Evolutionary conservation across 805 yeast genomes (phyloP).

Genomic region (Ogataea populi-albae): DNA sequence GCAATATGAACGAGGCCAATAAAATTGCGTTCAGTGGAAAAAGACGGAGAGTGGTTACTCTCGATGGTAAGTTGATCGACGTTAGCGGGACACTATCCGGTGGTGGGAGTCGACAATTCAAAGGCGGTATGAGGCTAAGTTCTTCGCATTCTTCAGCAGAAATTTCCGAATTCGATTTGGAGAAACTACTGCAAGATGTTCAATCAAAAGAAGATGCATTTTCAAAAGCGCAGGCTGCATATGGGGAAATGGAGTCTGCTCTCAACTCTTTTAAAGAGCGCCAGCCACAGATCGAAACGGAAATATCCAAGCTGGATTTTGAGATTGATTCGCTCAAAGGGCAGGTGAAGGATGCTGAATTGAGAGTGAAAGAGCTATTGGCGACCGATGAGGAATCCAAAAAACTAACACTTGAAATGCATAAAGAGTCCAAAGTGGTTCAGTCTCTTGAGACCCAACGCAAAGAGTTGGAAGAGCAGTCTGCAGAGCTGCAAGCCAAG

Average conservation of each 20-base stretch:
- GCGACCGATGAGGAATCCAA: slow-evolving; percentile 16
- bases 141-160: slow-evolving; percentile 32
- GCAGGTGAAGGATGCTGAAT: slow-evolving; percentile 49
- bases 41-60: slow-evolving; percentile 85
- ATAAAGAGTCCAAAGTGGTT: slow-evolving; percentile 34
- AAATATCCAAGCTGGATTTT: slow-evolving; percentile 54
- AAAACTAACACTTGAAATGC: slow-evolving; percentile 16
- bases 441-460: slow-evolving; percentile 25
- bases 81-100: slow-evolving; percentile 96
- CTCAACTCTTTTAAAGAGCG: slow-evolving; percentile 58
- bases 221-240: slow-evolving; percentile 47
- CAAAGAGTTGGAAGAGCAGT: slow-evolving; percentile 46
- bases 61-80: slow-evolving; percentile 90
- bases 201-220: slow-evolving; percentile 51
- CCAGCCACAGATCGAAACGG: slow-evolving; percentile 65
- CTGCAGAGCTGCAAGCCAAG: slow-evolving; percentile 51
- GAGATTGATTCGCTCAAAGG: slow-evolving; percentile 61
- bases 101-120: slow-evolving; percentile 72
- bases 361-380: slow-evolving; percentile 39
- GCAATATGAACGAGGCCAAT: slow-evolving; percentile 75
- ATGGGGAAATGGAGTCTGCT: slow-evolving; percentile 56
- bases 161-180: slow-evolving; percentile 57
- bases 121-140: slow-evolving; percentile 72
- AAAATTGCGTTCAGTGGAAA: slow-evolving; percentile 79
- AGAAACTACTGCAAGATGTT: slow-evolving; percentile 50